phyloP scores from a whole-genome alignment of 768 basidiomycete species.

The Suillus lakei region DNA sequence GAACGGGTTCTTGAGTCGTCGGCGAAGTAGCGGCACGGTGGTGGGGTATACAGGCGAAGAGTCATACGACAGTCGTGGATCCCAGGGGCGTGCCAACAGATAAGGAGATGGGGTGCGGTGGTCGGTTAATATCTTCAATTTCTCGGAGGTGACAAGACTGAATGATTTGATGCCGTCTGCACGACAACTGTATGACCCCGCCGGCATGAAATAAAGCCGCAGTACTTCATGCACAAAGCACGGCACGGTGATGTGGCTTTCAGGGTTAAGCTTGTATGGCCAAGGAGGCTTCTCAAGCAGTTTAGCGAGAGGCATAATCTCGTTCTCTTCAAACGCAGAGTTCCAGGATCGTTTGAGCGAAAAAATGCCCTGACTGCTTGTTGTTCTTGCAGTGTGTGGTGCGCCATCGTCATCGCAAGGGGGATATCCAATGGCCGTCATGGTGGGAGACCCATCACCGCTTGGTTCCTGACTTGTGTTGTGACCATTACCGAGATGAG shows the following conservation, averaged over 20 bases:
- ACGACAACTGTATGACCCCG: background rate
- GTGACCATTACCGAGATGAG: background rate
- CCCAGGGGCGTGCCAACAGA: constrained; percentile 3
- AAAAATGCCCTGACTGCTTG: constrained; percentile 1
- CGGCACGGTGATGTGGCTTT: constrained; percentile 3
- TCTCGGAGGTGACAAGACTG: background rate
- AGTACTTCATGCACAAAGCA: constrained; percentile 9
- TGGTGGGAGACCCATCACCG: no score
- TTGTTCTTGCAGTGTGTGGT: background rate
- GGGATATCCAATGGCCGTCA: no score
- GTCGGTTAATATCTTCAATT: background rate
- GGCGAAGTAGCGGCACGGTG: background rate
- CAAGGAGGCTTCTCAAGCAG: constrained; percentile 1
- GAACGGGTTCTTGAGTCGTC: constrained; percentile 2
- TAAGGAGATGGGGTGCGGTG: background rate
- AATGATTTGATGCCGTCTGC: background rate
- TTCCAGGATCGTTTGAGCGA: background rate
- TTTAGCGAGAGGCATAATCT: background rate
- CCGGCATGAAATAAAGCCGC: background rate
- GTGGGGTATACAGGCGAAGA: background rate
- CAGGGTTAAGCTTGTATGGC: background rate
- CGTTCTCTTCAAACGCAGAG: background rate
- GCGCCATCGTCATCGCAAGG: background rate
- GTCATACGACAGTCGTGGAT: background rate
- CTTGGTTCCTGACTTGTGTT: background rate